Base-by-base conservation (phyloP, 2,329 filamentous ascomycete genomes). In the Fusarium pseudocircinatum region DNA sequence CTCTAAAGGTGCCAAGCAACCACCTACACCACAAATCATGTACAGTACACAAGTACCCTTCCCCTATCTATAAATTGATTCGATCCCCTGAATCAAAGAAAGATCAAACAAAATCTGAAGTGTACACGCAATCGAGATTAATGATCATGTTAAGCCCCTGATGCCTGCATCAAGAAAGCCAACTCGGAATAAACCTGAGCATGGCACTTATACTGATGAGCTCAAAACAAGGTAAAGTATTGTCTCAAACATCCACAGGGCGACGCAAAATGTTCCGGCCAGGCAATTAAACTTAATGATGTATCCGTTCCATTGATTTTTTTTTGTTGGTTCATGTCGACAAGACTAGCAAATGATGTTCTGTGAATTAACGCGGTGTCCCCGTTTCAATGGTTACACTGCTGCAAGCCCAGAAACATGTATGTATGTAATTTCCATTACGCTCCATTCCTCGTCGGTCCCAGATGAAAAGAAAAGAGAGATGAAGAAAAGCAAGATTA, bases 401-500 rank as follows among this genome's bases (percentile, higher is more conserved):
- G 56, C 60, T 63, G 70, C 72, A 68, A 72, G 58, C 67, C 63
- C 54, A 69, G 60, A 76, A 61, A 63, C 72, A 60, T 60, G 47
- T 53, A 47, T 65, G 52, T 65, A 66, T 65, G 62, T 66, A 43
- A 63, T 61, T 69, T 65, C 70, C 66, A 42, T 68, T 67, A 70
- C 61, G 52, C 47, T 72, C 60, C 61, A 37, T 52, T 63, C 56
- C 64, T 69, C 52, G 52, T 69, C 57, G 44, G 50, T 44, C 68
- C 68, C 58, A 70, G 62, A 61, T 40, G 50, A 75, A 75, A 80
- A 78, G 75, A 80, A 68, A 74, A 79, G 70, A 75, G 60, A 69
- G 60, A 68, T 62, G 56, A 63, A 53, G 32, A 60, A 68, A 63
- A 75, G 75, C 68, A 73, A 74, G 24, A 82, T 81, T 82, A 82